These are phyloP conservation scores for Aspergillus aculeatinus DNA, from an alignment of 2,329 filamentous ascomycete genomes.

Conservation along the genomic window DNA sequence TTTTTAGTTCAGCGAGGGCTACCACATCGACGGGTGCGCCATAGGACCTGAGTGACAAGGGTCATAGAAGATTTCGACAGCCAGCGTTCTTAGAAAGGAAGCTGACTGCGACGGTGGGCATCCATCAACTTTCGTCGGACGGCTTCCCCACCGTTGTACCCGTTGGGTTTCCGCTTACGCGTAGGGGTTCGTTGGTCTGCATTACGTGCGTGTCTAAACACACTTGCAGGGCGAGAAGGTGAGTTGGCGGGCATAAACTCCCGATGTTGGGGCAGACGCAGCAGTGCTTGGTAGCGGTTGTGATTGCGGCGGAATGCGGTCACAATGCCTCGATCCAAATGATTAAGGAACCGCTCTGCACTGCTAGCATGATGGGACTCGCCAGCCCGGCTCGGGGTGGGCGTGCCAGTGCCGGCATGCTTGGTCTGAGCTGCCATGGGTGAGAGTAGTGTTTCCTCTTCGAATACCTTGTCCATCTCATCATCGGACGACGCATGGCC, in stretches of 20 bases:
- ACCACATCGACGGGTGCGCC: not conserved
- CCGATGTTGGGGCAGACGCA: constrained; percentile 48
- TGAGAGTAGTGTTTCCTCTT: constrained; percentile 44
- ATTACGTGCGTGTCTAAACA: constrained; percentile 43
- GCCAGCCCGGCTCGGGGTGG: constrained; percentile 36
- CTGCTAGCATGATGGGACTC: constrained; percentile 32
- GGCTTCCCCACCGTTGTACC: constrained; percentile 41
- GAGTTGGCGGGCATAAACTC: constrained; percentile 48
- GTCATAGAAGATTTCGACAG: not conserved
- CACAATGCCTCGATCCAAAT: constrained; percentile 69
- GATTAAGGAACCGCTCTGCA: constrained; percentile 58
- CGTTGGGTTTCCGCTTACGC: constrained; percentile 41
- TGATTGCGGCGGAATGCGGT: constrained; percentile 71
- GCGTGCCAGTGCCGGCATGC: constrained; percentile 28
- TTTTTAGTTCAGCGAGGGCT: not conserved
- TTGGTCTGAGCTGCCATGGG: constrained; percentile 50
- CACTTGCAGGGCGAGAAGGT: constrained; percentile 43
- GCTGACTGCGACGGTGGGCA: constrained; percentile 40
- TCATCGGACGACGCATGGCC: constrained; percentile 59
- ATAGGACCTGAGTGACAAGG: not conserved
- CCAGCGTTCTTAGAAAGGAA: constrained; percentile 32
- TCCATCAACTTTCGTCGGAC: constrained; percentile 47
- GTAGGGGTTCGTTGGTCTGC: constrained; percentile 42
- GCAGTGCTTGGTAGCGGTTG: constrained; percentile 50
- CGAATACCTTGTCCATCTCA: constrained; percentile 57